phyloP scores from a whole-genome alignment of 192 early-diverging fungal species.

The Entophlyctis helioformis region DNA sequence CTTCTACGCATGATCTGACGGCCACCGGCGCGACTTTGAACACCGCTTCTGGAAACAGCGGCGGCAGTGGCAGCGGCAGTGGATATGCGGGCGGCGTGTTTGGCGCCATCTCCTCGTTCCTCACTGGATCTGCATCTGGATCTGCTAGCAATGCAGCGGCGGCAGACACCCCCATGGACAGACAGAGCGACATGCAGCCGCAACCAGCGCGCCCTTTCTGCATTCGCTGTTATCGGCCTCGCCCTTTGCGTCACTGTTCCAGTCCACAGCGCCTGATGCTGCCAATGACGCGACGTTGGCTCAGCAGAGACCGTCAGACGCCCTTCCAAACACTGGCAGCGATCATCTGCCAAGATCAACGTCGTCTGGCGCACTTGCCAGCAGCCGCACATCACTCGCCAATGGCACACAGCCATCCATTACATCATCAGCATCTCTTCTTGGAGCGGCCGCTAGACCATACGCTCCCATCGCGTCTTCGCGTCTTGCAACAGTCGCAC shows the following conservation, averaged over 20 bases:
- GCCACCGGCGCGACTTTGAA: too few relatives aligned
- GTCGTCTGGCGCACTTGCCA: neutral
- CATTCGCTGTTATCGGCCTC: slow-evolving; percentile 22
- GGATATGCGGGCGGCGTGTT: neutral
- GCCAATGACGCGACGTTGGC: neutral
- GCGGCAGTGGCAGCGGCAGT: neutral
- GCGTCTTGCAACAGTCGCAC: too few relatives aligned
- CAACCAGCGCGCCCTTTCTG: slow-evolving; percentile 12
- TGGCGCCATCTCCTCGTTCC: neutral
- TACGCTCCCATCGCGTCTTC: too few relatives aligned
- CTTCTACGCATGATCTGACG: too few relatives aligned
- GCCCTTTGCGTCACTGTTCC: slow-evolving; percentile 25
- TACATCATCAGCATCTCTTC: too few relatives aligned
- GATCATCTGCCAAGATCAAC: neutral
- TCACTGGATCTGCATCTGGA: neutral
- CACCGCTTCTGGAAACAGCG: too few relatives aligned
- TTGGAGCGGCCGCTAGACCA: too few relatives aligned
- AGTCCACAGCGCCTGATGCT: neutral
- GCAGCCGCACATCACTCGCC: too few relatives aligned
- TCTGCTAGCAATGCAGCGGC: neutral
- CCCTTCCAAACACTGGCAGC: neutral
- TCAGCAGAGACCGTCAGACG: neutral
- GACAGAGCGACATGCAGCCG: neutral
- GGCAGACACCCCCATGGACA: too few relatives aligned
- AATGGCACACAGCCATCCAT: too few relatives aligned